These are phyloP conservation scores for Hymenoscyphus linearis DNA, from an alignment of 2,329 filamentous ascomycete species.

Conservation along the genomic window DNA sequence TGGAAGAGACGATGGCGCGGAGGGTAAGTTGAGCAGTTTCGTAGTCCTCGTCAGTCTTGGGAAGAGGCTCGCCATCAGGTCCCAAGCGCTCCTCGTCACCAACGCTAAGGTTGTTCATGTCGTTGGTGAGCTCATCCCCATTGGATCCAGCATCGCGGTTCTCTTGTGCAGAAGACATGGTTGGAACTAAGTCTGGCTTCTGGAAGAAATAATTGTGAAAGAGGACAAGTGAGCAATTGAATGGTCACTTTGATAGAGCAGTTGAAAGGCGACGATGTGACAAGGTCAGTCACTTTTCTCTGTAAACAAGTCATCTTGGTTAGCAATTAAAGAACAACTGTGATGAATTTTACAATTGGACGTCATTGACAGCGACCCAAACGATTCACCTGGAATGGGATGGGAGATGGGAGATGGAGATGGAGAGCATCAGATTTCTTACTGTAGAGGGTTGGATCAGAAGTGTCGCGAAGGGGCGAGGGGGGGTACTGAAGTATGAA, in stretches of 20 bases:
- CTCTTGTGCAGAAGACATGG: conserved; percentile 31
- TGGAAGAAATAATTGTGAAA: not conserved
- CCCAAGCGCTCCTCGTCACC: conserved; percentile 57
- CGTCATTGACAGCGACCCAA: not conserved
- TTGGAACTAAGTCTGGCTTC: conserved; percentile 5
- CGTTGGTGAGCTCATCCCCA: conserved; percentile 51
- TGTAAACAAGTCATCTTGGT: conserved; percentile 6
- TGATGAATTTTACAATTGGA: not conserved
- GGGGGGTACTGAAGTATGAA: conserved; percentile 9
- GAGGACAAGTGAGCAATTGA: conserved; percentile 7
- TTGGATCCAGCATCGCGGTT: conserved; percentile 25
- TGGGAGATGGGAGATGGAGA: not conserved
- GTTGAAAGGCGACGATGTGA: not conserved
- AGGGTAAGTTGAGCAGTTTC: conserved; percentile 87
- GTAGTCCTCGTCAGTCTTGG: conserved; percentile 96
- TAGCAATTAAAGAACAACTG: not conserved
- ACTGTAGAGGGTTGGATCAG: not conserved
- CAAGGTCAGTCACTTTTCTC: conserved; percentile 6
- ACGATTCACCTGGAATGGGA: not conserved
- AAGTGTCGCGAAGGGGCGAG: conserved; percentile 5
- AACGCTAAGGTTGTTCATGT: conserved; percentile 61
- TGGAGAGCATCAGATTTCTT: not conserved
- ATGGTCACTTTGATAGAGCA: conserved; percentile 1
- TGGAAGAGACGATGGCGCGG: conserved; percentile 95
- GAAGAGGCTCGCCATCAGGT: conserved; percentile 70